A percentile compares a stretch with the other conserved stretches of the same genome.
Conservation (phyloP, 1,139 yeast species). For the Suhomyces choctaworum region DNA sequence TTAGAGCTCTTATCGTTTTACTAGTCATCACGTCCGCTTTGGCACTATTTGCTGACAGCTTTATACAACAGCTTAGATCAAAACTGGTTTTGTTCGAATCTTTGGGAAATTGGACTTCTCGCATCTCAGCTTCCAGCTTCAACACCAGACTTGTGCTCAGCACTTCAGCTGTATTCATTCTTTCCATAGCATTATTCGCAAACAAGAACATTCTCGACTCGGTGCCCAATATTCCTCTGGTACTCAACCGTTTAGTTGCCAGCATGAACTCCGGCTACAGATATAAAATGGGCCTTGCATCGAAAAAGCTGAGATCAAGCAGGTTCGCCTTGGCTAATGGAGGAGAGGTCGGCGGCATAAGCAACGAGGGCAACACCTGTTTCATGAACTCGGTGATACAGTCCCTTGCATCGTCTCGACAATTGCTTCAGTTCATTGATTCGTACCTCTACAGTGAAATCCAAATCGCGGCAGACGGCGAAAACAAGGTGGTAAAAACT, state of each 20-base stretch:
- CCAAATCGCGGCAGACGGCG: conserved; percentile 21
- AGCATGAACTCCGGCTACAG: conserved; percentile 16
- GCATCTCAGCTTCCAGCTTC: conserved; percentile 4
- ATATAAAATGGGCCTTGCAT: conserved; percentile 14
- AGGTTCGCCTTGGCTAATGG: conserved; percentile 53
- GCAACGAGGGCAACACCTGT: conserved; percentile 90
- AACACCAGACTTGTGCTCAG: conserved; percentile 5
- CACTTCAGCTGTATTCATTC: conserved; percentile 12
- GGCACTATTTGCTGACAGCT: conserved; percentile 1
- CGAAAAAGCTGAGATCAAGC: conserved; percentile 26
- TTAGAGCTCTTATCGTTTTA: conserved; percentile 1
- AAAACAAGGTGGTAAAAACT: conserved; percentile 27
- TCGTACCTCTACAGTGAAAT: conserved; percentile 35
- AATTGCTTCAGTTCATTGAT: conserved; percentile 58
- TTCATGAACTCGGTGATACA: conserved; percentile 91
- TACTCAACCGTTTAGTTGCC: conserved; percentile 8
- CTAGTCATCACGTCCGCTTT: conserved; percentile 1
- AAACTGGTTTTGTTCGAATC: conserved; percentile 5
- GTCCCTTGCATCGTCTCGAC: conserved; percentile 73
- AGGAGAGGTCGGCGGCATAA: conserved; percentile 79
- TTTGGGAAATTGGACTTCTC: conserved; percentile 2
- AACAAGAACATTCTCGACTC: conserved; percentile 1
- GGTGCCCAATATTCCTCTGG: conserved; percentile 8
- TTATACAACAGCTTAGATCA: not conserved
- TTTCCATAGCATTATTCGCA: conserved; percentile 7